phyloP scores from a whole-genome alignment of 2,329 filamentous ascomycete genomes.

The Diplodia corticola region DNA sequence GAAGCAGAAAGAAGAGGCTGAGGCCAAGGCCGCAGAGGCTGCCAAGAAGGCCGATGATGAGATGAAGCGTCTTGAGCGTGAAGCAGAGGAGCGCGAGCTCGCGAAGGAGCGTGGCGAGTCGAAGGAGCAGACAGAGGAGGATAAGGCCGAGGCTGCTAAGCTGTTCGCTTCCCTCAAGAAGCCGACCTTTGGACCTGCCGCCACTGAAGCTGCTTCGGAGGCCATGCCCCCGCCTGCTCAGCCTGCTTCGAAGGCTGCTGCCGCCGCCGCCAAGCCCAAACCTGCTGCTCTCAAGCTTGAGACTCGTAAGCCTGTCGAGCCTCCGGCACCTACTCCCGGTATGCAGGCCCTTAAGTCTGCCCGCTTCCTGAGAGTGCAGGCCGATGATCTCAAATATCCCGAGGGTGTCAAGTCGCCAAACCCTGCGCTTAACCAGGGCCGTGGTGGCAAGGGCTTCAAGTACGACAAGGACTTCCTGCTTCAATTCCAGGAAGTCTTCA shows the following conservation, averaged over 20 bases:
- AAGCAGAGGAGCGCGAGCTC: slow-evolving; percentile 51
- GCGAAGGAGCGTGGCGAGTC: slow-evolving; percentile 39
- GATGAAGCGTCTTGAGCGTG: slow-evolving; percentile 50
- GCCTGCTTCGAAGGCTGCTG: slow-evolving; percentile 45
- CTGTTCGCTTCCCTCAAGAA: slow-evolving; percentile 53
- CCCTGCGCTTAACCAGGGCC: slow-evolving; percentile 78
- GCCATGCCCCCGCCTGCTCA: slow-evolving; percentile 53
- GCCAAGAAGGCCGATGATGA: slow-evolving; percentile 53
- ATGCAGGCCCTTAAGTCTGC: slow-evolving; percentile 92
- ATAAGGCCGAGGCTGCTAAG: slow-evolving; percentile 44
- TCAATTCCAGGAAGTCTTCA: slow-evolving; percentile 95
- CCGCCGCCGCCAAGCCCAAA: slow-evolving; percentile 70
- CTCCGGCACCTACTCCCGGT: slow-evolving; percentile 88
- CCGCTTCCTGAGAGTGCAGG: slow-evolving; percentile 79
- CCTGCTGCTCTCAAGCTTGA: slow-evolving; percentile 86
- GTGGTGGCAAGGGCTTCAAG: slow-evolving; percentile 78
- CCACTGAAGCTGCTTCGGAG: slow-evolving; percentile 45
- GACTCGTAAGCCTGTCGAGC: slow-evolving; percentile 83
- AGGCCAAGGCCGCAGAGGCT: slow-evolving; percentile 40
- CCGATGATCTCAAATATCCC: slow-evolving; percentile 74
- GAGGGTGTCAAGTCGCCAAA: slow-evolving; percentile 84
- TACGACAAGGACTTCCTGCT: slow-evolving; percentile 95
- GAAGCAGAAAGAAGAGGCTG: slow-evolving; percentile 59
- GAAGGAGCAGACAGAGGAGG: slow-evolving; percentile 40
- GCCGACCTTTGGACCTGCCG: slow-evolving; percentile 50